Evolutionary conservation across 176 grass and related monocot genomes (phyloP), one percentile per base, ranked within the genome.

Genomic region (Lolium rigidum): DNA sequence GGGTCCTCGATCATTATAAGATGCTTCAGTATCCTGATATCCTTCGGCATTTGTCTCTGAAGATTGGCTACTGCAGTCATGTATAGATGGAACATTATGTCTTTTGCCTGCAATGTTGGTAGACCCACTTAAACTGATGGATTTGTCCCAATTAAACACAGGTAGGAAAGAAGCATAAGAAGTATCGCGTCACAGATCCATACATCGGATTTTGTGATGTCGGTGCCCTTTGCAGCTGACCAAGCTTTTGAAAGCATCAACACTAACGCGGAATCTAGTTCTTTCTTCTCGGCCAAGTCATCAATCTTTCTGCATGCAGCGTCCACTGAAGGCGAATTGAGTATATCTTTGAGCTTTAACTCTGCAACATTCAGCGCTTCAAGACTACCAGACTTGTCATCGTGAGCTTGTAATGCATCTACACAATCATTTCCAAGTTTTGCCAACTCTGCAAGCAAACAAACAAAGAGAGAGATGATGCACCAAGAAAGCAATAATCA

Each of bases 191-290:
- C n/a, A 2, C 51, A 84, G 20, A 50, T 77, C 25, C 20, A 70
- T 93, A 95, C 95, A 77, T 98, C 93, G 9, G 92, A 92, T 88
- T 98, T 95, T 28, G 85, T 87, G 49, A 98, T 86, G 80, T 92
- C 91, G 16, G 89, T 91, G 58, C 92, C 95, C 87, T 95, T 95
- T 73, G 93, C 93, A 80, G 91, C 89, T 74, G 95, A 95, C 91
- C 95, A 98, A 47, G 93, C 93, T 89, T 92, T 98, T 14, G 91
- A 92, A 81, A 90, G 87, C 89, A 95, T 94, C 83, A 92, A 74
- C 55, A 89, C 89, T 67, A 95, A 74, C 2, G 90, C 90, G 76
- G 93, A 95, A 22, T 95, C 86, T 9, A 98, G 79, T 89, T 94
- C 90, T 63, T 98, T 98, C 82, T 92, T 98, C 86, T 86, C 87